Evolutionary conservation across 495 filamentous ascomycete genomes (phyloP).

Genomic region (Schizothecium vesticola): DNA sequence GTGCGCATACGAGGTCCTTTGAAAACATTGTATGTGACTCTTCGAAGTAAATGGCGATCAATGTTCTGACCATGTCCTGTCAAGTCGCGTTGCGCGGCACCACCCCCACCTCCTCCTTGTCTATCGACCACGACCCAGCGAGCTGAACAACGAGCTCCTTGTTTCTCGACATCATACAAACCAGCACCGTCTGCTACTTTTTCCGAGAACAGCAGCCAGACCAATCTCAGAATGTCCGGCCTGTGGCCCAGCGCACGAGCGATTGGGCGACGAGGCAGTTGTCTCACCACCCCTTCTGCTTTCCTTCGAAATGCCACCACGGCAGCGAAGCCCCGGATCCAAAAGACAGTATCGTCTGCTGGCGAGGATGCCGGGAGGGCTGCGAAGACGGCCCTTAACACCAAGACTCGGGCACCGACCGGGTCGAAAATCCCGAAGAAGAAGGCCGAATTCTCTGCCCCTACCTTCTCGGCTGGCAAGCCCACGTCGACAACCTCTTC

Average conservation of each 20-base stretch:
- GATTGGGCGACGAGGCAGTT: neutral
- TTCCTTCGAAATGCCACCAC: conserved; percentile 7
- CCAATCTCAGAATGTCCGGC: neutral
- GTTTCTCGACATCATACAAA: neutral
- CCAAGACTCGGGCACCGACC: conserved; percentile 1
- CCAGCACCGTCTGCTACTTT: neutral
- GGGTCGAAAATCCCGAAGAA: conserved; percentile 5
- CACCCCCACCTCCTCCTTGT: neutral
- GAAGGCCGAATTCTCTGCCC: neutral
- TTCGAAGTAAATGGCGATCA: neutral
- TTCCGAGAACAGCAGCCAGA: neutral
- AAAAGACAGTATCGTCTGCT: conserved; percentile 2
- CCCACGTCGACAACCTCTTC: too few relatives aligned
- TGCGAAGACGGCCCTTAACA: conserved; percentile 8
- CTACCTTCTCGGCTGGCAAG: neutral
- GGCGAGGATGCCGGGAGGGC: neutral
- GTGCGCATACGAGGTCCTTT: neutral
- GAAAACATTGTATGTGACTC: conserved; percentile 6
- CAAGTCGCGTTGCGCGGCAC: conserved; percentile 1
- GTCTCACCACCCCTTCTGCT: neutral
- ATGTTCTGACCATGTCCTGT: conserved; percentile 9
- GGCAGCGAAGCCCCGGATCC: conserved; percentile 3
- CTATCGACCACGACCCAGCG: neutral
- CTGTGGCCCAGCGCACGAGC: neutral
- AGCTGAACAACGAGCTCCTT: neutral